Percentiles rank a stretch among this genome's conserved stretches.
Conservation (phyloP, 148 eudicot species). For the Beta vulgaris region DNA sequence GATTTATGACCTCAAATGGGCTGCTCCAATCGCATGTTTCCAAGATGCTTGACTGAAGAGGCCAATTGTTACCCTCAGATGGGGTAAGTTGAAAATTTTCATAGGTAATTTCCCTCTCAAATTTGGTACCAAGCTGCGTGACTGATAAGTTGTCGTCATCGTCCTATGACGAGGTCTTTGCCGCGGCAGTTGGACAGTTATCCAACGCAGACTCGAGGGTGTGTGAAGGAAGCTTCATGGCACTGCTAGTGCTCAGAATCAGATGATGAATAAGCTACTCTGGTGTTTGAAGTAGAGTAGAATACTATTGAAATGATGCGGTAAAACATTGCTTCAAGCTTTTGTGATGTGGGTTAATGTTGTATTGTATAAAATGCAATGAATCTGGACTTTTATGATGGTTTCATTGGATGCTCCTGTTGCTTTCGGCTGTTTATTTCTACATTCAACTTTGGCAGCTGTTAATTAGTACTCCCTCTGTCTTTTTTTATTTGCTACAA, state of each 20-base stretch:
- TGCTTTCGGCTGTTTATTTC: too few relatives aligned
- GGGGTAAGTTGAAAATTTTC: not conserved
- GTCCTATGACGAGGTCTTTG: constrained; percentile 29
- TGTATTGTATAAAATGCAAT: too few relatives aligned
- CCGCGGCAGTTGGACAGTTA: not conserved
- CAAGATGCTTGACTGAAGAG: not conserved
- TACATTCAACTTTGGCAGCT: too few relatives aligned
- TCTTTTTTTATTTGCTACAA: too few relatives aligned
- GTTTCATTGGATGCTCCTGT: too few relatives aligned
- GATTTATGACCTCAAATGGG: not conserved
- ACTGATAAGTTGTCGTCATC: constrained; percentile 14
- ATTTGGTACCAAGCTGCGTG: not conserved
- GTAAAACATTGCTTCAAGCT: not conserved
- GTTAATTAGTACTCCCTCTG: too few relatives aligned
- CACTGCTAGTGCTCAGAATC: not conserved
- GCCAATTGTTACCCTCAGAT: not conserved
- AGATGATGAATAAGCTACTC: not conserved
- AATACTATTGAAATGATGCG: not conserved
- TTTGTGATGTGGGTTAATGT: too few relatives aligned
- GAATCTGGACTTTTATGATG: too few relatives aligned
- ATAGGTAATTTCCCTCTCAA: not conserved
- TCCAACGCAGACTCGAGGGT: not conserved
- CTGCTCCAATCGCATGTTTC: not conserved
- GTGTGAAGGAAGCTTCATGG: constrained; percentile 12
- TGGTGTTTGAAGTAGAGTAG: not conserved